Evolutionary conservation across 176 grass and related monocot species (phyloP).

Genomic region (Juncus effusus): DNA sequence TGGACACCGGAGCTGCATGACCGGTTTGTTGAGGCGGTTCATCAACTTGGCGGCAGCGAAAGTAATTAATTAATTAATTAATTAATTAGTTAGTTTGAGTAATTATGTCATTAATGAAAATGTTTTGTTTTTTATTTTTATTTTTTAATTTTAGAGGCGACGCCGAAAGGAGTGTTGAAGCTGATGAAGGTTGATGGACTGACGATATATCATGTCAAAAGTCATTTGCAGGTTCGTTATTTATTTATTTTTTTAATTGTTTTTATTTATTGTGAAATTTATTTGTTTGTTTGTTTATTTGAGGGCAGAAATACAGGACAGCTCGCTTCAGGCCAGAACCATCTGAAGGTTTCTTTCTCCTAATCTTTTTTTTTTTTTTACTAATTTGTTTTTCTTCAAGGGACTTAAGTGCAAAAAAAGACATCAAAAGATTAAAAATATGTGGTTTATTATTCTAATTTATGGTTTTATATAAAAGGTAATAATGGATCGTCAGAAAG

Average conservation of each 20-base stretch:
- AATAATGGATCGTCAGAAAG: conserved; percentile 52
- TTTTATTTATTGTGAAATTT: conserved; percentile 10
- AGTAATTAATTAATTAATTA: conserved; percentile 41
- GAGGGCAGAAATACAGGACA: conserved; percentile 75
- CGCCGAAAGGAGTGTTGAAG: conserved; percentile 85
- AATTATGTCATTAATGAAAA: neutral
- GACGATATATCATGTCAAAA: conserved; percentile 98
- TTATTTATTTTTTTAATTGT: conserved; percentile 5
- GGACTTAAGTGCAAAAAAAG: no score
- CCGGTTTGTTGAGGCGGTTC: conserved; percentile 79
- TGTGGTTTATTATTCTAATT: conserved; percentile 9
- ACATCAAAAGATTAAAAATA: no score
- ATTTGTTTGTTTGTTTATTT: conserved; percentile 30
- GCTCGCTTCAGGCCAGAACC: conserved; percentile 67
- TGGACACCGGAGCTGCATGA: conserved; percentile 96
- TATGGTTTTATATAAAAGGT: conserved; percentile 23
- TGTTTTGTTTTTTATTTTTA: conserved; percentile 5
- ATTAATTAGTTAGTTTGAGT: conserved; percentile 26
- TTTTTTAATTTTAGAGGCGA: conserved; percentile 60
- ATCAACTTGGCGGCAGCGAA: conserved; percentile 90
- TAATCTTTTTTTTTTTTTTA: conserved; percentile 7
- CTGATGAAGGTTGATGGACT: conserved; percentile 90
- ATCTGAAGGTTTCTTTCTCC: conserved; percentile 56
- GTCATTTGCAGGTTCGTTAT: conserved; percentile 79
- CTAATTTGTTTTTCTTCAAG: neutral